These are phyloP conservation scores for Globisporangium irregulare DNA, from an alignment of 352 stramenopile species.

Conservation along the genomic window DNA sequence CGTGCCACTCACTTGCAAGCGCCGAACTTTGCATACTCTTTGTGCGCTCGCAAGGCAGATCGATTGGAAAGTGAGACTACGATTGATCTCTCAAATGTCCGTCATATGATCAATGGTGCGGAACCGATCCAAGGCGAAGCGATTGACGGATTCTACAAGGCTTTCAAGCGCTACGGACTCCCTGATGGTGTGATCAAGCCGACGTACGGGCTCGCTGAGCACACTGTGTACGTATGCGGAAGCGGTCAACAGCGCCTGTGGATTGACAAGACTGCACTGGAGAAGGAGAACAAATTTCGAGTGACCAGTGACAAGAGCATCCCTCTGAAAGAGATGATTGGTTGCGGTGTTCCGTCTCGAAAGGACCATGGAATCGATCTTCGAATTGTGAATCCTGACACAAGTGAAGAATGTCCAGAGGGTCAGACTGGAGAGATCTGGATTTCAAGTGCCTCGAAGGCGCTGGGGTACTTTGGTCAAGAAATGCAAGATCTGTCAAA, in stretches of 20 bases:
- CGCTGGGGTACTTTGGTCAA: slow-evolving; percentile 90
- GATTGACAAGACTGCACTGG: slow-evolving; percentile 90
- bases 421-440: slow-evolving; percentile 86
- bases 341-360: slow-evolving; percentile 89
- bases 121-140: slow-evolving; percentile 93
- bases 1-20: slow-evolving; percentile 96
- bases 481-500: slow-evolving; percentile 77
- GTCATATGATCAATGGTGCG: slow-evolving; percentile 98
- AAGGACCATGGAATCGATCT: slow-evolving; percentile 90
- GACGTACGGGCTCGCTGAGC: slow-evolving; percentile 99
- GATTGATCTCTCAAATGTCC: slow-evolving; percentile 91
- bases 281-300: slow-evolving; percentile 69
- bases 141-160: slow-evolving; percentile 85
- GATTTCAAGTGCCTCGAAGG: slow-evolving; percentile 90
- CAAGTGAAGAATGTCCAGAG: slow-evolving; percentile 31
- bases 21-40: slow-evolving; percentile 98
- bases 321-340: slow-evolving; percentile 87
- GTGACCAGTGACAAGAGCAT: slow-evolving; percentile 21
- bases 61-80: slow-evolving; percentile 27
- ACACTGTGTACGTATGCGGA: slow-evolving; percentile 98
- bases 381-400: slow-evolving; percentile 91
- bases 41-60: slow-evolving; percentile 94
- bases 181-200: slow-evolving; percentile 89
- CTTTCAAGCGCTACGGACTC: slow-evolving; percentile 90
- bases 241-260: slow-evolving; percentile 86